phyloP scores from a whole-genome alignment of 768 basidiomycete species.

The Lactarius quietus region DNA sequence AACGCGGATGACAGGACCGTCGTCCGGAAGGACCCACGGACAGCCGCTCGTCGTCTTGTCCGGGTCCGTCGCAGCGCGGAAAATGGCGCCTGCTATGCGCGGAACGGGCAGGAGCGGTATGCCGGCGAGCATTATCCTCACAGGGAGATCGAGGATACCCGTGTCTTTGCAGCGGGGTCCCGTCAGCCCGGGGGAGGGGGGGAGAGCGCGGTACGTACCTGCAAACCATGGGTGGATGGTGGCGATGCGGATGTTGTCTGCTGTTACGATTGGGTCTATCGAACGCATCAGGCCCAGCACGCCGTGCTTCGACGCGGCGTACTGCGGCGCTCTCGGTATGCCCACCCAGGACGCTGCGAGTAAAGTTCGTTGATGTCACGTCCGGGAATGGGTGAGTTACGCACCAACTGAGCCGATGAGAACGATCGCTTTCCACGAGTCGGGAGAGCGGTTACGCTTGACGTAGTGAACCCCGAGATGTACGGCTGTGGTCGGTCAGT shows the following conservation, averaged over 20 bases:
- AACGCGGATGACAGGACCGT: conserved; percentile 30
- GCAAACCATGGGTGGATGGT: conserved; percentile 35
- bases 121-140: conserved; percentile 30
- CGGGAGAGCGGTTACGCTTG: conserved; percentile 19
- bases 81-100: conserved; percentile 35
- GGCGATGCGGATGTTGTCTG: conserved; percentile 29
- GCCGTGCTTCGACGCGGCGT: conserved; percentile 34
- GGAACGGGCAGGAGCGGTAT: conserved; percentile 31
- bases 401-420: conserved; percentile 36
- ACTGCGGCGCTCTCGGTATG: conserved; percentile 27
- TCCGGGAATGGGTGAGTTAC: conserved; percentile 11
- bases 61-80: conserved; percentile 32
- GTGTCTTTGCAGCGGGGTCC: conserved; percentile 25
- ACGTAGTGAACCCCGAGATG: conserved; percentile 36
- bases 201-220: conserved; percentile 21
- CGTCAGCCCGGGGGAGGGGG: too few relatives aligned
- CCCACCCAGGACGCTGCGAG: conserved; percentile 30
- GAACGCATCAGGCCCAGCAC: conserved; percentile 34
- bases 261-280: conserved; percentile 20
- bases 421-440: conserved; percentile 31
- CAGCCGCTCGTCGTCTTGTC: conserved; percentile 29
- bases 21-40: conserved; percentile 33
- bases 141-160: conserved; percentile 23
- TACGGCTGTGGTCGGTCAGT: conserved; percentile 26
- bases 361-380: neutral